Conservation (phyloP, 2,329 filamentous ascomycete species). For the Metarhizium robertsii region DNA sequence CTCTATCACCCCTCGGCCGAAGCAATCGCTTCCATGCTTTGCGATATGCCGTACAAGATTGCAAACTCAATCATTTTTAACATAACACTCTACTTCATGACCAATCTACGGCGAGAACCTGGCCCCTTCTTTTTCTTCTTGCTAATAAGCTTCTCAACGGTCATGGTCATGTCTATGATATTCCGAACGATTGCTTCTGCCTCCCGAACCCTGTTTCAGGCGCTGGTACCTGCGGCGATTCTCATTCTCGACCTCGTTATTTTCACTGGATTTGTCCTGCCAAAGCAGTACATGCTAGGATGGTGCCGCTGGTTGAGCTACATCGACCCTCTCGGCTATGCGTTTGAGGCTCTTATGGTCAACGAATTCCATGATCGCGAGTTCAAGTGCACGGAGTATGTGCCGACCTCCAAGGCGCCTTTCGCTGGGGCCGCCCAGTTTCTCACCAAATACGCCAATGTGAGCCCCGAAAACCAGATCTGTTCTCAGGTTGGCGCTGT, state of each 20-base stretch:
- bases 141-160: slow-evolving; percentile 63
- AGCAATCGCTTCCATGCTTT: slow-evolving; percentile 78
- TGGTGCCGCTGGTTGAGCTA: slow-evolving; percentile 84
- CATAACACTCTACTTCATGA: slow-evolving; percentile 76
- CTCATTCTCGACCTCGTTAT: slow-evolving; percentile 59
- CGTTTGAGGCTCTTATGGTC: slow-evolving; percentile 71
- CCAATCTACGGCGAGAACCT: slow-evolving; percentile 63
- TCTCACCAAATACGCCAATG: slow-evolving; percentile 11
- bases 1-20: slow-evolving; percentile 86
- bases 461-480: slow-evolving; percentile 33
- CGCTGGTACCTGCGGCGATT: slow-evolving; percentile 50
- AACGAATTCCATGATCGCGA: slow-evolving; percentile 68
- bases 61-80: slow-evolving; percentile 70
- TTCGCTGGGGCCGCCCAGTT: neutral
- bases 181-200: slow-evolving; percentile 74
- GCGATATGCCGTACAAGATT: slow-evolving; percentile 73
- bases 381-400: slow-evolving; percentile 42
- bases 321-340: slow-evolving; percentile 69
- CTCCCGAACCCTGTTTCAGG: slow-evolving; percentile 60
- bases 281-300: slow-evolving; percentile 58
- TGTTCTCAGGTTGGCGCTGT: slow-evolving; percentile 52
- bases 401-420: slow-evolving; percentile 26
- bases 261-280: slow-evolving; percentile 62
- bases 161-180: slow-evolving; percentile 75
- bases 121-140: slow-evolving; percentile 81